Conservation (phyloP, 2,329 filamentous ascomycete species). For the Pyricularia grisea region DNA sequence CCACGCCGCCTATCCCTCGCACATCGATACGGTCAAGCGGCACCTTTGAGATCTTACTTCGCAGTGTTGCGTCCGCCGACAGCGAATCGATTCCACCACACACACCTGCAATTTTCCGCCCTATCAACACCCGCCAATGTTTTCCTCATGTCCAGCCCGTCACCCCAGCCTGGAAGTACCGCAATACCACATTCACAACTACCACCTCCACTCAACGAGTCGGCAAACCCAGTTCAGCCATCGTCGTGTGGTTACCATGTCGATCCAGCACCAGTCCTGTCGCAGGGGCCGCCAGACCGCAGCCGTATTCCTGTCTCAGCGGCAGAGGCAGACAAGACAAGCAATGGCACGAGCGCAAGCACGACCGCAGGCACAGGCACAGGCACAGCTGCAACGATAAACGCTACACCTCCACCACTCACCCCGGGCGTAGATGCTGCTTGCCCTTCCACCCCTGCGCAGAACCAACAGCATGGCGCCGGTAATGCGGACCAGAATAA, state of each 20-base stretch:
- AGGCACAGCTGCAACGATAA: constrained; percentile 16
- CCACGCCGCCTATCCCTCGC: not conserved
- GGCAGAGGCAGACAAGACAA: not conserved
- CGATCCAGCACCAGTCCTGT: constrained; percentile 1
- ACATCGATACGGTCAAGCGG: not conserved
- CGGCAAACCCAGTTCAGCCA: constrained; percentile 7
- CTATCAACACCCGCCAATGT: constrained; percentile 34
- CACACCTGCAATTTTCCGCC: not conserved
- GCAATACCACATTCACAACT: constrained; percentile 23
- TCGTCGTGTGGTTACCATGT: not conserved
- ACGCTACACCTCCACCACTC: not conserved
- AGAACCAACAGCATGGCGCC: constrained; percentile 2
- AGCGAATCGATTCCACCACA: not conserved
- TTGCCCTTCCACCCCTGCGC: constrained; percentile 2
- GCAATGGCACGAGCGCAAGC: not conserved
- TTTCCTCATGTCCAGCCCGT: constrained; percentile 48
- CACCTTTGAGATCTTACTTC: not conserved
- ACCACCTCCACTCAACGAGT: constrained; percentile 12
- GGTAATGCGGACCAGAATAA: constrained; percentile 28
- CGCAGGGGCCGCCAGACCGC: constrained; percentile 1
- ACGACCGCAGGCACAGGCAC: not conserved
- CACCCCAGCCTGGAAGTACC: constrained; percentile 43
- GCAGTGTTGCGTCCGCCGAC: not conserved
- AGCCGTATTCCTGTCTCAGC: constrained; percentile 1
- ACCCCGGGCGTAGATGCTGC: constrained; percentile 17